Evolutionary conservation across 331 rosid species (phyloP).

Genomic region (Dryas integrifolia): DNA sequence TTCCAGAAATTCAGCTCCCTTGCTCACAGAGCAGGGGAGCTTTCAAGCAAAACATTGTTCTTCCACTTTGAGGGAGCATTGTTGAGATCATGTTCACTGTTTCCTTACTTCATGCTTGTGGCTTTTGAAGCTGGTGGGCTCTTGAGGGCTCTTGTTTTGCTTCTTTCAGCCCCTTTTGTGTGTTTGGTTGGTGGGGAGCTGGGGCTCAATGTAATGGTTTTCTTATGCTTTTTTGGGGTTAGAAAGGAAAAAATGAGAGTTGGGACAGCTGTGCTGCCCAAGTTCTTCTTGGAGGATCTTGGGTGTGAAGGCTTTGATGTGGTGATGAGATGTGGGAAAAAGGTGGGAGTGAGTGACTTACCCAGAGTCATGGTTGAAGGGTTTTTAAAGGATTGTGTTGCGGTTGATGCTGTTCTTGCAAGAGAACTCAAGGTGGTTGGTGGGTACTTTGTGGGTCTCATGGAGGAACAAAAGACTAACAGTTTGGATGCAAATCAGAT

Average conservation of each 20-base stretch:
- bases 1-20: slow-evolving; percentile 20
- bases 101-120: slow-evolving; percentile 86
- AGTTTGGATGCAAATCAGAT: slow-evolving; percentile 9
- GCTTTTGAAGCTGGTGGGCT: slow-evolving; percentile 81
- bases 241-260: slow-evolving; percentile 51
- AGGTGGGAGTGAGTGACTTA: slow-evolving; percentile 52
- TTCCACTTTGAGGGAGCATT: slow-evolving; percentile 68
- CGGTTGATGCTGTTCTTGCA: slow-evolving; percentile 61
- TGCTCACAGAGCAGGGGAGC: slow-evolving; percentile 25
- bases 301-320: slow-evolving; percentile 57
- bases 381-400: slow-evolving; percentile 65
- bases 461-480: slow-evolving; percentile 41
- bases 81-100: slow-evolving; percentile 53
- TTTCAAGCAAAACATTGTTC: slow-evolving; percentile 41
- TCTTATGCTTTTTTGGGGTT: slow-evolving; percentile 63
- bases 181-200: slow-evolving; percentile 41
- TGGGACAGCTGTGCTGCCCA: slow-evolving; percentile 73
- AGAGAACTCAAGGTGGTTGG: slow-evolving; percentile 58
- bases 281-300: slow-evolving; percentile 64
- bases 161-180: slow-evolving; percentile 57
- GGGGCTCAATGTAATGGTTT: slow-evolving; percentile 73
- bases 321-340: slow-evolving; percentile 51
- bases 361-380: slow-evolving; percentile 80
- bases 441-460: slow-evolving; percentile 70
- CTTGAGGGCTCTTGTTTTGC: slow-evolving; percentile 42